These are phyloP conservation scores for Acanthamoeba sp. DNA, from an alignment of 208 protist species.

Conservation along the genomic window DNA sequence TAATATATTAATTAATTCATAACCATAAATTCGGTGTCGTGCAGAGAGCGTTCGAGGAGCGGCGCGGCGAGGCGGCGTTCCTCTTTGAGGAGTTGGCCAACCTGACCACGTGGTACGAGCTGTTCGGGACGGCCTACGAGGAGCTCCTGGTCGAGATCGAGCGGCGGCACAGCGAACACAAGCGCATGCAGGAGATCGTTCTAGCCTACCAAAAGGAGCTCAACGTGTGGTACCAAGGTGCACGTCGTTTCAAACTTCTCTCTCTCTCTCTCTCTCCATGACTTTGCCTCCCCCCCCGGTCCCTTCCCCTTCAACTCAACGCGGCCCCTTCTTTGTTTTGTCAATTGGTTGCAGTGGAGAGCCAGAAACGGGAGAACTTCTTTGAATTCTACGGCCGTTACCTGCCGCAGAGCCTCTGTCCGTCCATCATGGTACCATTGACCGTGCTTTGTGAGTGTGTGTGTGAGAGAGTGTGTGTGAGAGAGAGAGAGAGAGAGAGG, in stretches of 20 bases:
- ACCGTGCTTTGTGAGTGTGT: background rate
- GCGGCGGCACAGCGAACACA: constrained; percentile 43
- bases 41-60: constrained; percentile 41
- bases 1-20: no score
- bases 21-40: no score
- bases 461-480: background rate
- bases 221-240: constrained; percentile 60
- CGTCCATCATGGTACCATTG: background rate
- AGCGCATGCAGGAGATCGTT: background rate
- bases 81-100: constrained; percentile 59
- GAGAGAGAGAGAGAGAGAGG: no score
- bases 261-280: no score
- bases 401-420: background rate
- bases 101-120: constrained; percentile 63
- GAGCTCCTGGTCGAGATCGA: constrained; percentile 45
- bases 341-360: background rate
- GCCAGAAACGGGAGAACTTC: constrained; percentile 7
- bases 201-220: constrained; percentile 51
- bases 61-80: background rate
- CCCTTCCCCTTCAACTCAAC: no score
- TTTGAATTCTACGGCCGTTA: constrained; percentile 16
- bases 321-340: background rate
- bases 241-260: background rate
- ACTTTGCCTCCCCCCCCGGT: background rate
- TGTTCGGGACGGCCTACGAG: constrained; percentile 59